phyloP scores from a whole-genome alignment of 768 basidiomycete genomes.

The Hemileccinum rubropunctum region DNA sequence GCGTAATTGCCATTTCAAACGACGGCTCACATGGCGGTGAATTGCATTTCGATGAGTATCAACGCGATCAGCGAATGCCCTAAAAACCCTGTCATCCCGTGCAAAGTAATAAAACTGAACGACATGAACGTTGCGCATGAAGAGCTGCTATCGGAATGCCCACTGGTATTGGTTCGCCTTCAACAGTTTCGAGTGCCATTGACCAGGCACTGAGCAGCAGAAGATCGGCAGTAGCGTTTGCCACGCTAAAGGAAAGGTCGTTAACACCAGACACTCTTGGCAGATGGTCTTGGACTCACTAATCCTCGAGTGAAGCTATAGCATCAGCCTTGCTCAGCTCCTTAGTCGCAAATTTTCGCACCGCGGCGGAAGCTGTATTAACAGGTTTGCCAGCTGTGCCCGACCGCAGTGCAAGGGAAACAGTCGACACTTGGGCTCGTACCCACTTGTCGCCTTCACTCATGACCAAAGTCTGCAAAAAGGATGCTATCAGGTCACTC shows the following conservation, averaged over 20 bases:
- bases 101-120: constrained; percentile 83
- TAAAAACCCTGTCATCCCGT: constrained; percentile 84
- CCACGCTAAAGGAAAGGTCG: constrained; percentile 49
- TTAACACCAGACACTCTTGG: not conserved
- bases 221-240: constrained; percentile 87
- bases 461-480: constrained; percentile 94
- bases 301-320: constrained; percentile 86
- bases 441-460: constrained; percentile 94
- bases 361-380: constrained; percentile 65
- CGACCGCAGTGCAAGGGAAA: constrained; percentile 66
- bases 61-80: constrained; percentile 51
- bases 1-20: constrained; percentile 70
- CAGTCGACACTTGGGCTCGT: constrained; percentile 60
- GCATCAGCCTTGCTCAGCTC: constrained; percentile 75
- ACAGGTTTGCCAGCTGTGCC: constrained; percentile 76
- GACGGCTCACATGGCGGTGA: constrained; percentile 46
- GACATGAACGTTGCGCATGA: not conserved
- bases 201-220: constrained; percentile 83
- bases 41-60: constrained; percentile 43
- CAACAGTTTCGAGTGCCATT: constrained; percentile 53
- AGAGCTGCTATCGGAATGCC: constrained; percentile 18
- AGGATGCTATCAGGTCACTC: constrained; percentile 85
- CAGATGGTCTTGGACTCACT: constrained; percentile 51
- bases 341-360: constrained; percentile 83
- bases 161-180: constrained; percentile 73